Evolutionary conservation across 768 basidiomycete species (phyloP).

Genomic region (Lentinus brumalis): DNA sequence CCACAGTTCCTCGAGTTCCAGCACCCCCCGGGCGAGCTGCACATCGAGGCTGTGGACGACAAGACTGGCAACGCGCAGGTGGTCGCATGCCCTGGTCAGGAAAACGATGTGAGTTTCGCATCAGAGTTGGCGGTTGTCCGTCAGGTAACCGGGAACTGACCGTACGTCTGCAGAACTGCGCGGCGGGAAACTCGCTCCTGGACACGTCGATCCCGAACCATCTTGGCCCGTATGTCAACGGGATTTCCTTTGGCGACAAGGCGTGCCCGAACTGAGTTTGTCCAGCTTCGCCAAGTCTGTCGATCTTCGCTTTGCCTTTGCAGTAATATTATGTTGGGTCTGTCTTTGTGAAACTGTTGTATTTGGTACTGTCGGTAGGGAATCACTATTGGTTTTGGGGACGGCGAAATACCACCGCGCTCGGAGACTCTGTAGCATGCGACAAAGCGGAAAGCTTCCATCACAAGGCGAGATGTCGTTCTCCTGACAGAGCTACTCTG

Average conservation of each 20-base stretch:
- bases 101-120: constrained; percentile 26
- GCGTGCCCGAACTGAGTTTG: constrained; percentile 21
- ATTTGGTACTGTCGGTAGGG: neutral
- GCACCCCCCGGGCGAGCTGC: constrained; percentile 44
- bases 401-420: neutral
- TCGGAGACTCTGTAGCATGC: no score
- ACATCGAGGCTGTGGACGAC: constrained; percentile 30
- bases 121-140: neutral
- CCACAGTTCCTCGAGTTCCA: constrained; percentile 44
- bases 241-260: constrained; percentile 27
- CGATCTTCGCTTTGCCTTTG: neutral
- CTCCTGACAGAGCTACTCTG: no score
- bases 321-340: neutral
- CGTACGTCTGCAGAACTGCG: constrained; percentile 24
- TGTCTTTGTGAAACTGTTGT: neutral
- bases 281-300: neutral
- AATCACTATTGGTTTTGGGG: neutral
- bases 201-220: constrained; percentile 28
- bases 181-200: constrained; percentile 26
- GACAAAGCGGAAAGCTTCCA: no score
- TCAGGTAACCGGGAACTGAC: no score
- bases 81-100: constrained; percentile 31
- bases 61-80: constrained; percentile 21
- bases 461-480: no score
- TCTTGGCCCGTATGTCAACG: constrained; percentile 30